These are phyloP conservation scores for Xylogone sp. DNA, from an alignment of 2,329 filamentous ascomycete genomes.

Conservation along the genomic window DNA sequence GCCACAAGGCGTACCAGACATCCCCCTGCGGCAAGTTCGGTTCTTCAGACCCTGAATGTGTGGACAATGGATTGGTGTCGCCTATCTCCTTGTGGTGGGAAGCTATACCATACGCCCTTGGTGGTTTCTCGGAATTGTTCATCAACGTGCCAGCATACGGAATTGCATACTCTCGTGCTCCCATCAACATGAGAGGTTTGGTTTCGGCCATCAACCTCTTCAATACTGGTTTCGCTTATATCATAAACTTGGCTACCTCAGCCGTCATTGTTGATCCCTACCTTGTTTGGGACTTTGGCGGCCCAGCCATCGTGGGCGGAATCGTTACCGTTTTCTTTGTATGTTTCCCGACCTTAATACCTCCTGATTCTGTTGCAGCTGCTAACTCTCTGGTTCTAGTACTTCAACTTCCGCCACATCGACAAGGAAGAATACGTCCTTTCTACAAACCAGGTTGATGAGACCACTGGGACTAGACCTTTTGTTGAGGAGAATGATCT, in stretches of 20 bases:
- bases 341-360: background rate
- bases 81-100: constrained; percentile 60
- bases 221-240: constrained; percentile 65
- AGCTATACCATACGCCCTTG: constrained; percentile 41
- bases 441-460: constrained; percentile 14
- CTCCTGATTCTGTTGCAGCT: background rate
- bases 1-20: constrained; percentile 57
- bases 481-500: constrained; percentile 10
- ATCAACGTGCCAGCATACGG: constrained; percentile 61
- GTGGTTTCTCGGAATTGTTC: constrained; percentile 55
- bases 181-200: constrained; percentile 74
- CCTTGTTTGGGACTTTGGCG: constrained; percentile 66
- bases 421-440: constrained; percentile 59
- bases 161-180: constrained; percentile 75
- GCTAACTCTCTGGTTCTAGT: constrained; percentile 28
- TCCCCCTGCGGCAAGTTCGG: constrained; percentile 52
- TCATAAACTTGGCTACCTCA: constrained; percentile 63
- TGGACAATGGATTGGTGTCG: constrained; percentile 39
- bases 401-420: constrained; percentile 59
- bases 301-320: constrained; percentile 56
- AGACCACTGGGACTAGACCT: constrained; percentile 8
- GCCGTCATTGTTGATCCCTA: constrained; percentile 59
- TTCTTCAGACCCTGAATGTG: constrained; percentile 34
- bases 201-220: constrained; percentile 66
- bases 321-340: constrained; percentile 56